A percentile compares a stretch with the other conserved stretches of the same genome.
Evolutionary conservation across 2,329 filamentous ascomycete species (phyloP).

Genomic region (Trichophyton verrucosum): DNA sequence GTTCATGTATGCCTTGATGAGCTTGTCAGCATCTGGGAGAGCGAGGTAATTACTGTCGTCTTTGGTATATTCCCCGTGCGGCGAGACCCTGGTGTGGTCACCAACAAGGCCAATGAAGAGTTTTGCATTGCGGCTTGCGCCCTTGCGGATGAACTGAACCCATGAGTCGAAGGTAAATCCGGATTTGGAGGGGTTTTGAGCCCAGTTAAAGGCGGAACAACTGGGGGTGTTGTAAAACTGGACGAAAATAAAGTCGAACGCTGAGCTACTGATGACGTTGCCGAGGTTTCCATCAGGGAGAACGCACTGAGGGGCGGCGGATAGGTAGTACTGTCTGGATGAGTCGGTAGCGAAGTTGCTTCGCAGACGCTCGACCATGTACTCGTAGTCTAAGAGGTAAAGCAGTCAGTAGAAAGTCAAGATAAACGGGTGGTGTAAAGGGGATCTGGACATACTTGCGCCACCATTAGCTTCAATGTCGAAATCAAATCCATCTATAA

Average conservation of each 20-base stretch:
- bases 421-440: neutral
- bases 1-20: slow-evolving; percentile 35
- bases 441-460: slow-evolving; percentile 17
- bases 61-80: slow-evolving; percentile 14
- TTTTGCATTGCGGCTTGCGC: slow-evolving; percentile 36
- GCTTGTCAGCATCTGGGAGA: slow-evolving; percentile 32
- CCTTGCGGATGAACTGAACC: slow-evolving; percentile 27
- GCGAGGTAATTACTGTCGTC: slow-evolving; percentile 34
- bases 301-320: slow-evolving; percentile 42
- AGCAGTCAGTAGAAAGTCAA: neutral
- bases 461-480: slow-evolving; percentile 30
- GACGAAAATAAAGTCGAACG: slow-evolving; percentile 43
- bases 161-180: slow-evolving; percentile 39
- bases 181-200: slow-evolving; percentile 20
- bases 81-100: slow-evolving; percentile 15
- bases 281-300: slow-evolving; percentile 38
- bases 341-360: slow-evolving; percentile 15
- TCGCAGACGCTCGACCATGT: neutral
- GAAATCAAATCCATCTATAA: slow-evolving; percentile 43
- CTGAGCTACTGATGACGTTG: slow-evolving; percentile 32
- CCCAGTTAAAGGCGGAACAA: slow-evolving; percentile 39
- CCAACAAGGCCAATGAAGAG: slow-evolving; percentile 42
- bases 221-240: slow-evolving; percentile 44
- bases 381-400: neutral
- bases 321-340: slow-evolving; percentile 36